Conservation (phyloP, 2,329 filamentous ascomycete genomes). For the Polytolypa hystricis region DNA sequence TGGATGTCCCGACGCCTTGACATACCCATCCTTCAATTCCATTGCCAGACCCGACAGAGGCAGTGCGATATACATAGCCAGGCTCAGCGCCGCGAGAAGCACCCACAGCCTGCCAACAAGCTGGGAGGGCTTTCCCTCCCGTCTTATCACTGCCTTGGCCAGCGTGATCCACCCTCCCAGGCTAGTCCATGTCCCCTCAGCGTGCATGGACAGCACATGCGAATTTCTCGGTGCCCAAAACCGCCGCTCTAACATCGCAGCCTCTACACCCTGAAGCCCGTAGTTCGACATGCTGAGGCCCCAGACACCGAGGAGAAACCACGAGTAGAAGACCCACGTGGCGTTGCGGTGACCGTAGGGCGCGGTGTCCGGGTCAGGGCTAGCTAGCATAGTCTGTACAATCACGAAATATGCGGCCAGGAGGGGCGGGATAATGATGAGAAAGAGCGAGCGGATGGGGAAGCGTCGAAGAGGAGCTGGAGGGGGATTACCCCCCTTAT, state of each 20-base stretch:
- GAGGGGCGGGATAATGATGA: slow-evolving; percentile 3
- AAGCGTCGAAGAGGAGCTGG: slow-evolving; percentile 1
- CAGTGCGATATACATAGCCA: slow-evolving; percentile 1
- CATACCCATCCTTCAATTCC: slow-evolving; percentile 7
- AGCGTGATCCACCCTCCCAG: not conserved
- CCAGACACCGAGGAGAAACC: slow-evolving; percentile 8
- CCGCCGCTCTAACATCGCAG: slow-evolving; percentile 5
- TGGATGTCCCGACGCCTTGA: not conserved
- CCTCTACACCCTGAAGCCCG: slow-evolving; percentile 4
- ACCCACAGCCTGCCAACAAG: not conserved
- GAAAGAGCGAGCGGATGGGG: not conserved
- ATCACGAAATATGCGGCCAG: slow-evolving; percentile 2
- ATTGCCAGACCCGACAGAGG: slow-evolving; percentile 5
- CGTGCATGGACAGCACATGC: slow-evolving; percentile 3
- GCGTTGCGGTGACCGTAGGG: slow-evolving; percentile 4
- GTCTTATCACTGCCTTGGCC: not conserved
- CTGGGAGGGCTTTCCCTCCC: not conserved
- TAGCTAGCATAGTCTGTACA: not conserved
- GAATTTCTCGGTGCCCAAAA: slow-evolving; percentile 3
- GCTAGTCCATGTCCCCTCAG: not conserved
- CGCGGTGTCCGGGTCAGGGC: slow-evolving; percentile 1
- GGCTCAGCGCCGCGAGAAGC: not conserved
- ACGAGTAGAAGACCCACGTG: slow-evolving; percentile 6
- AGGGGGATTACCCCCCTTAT: too few relatives aligned
- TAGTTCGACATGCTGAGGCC: slow-evolving; percentile 4